Percentiles rank a stretch among this genome's conserved stretches.
Conservation (phyloP, 2,329 filamentous ascomycete genomes). For the Diaporthe australafricana region DNA sequence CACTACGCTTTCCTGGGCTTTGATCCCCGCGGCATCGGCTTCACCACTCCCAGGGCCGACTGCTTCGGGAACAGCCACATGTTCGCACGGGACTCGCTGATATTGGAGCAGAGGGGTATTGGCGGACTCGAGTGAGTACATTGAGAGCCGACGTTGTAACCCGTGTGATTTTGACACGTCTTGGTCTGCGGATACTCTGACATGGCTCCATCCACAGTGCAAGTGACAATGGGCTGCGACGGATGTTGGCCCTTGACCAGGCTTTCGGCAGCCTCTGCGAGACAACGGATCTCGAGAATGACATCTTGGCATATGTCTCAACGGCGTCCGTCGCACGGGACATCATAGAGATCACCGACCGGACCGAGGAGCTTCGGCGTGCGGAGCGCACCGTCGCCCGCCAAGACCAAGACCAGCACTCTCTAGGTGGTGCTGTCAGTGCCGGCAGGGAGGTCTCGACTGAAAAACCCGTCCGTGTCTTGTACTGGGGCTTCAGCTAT, state of each 20-base stretch:
- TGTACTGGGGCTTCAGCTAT: conserved; percentile 65
- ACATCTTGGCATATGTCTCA: conserved; percentile 49
- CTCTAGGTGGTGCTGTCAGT: neutral
- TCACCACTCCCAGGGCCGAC: conserved; percentile 51
- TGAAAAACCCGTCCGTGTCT: conserved; percentile 45
- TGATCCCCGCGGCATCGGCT: conserved; percentile 56
- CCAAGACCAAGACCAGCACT: neutral
- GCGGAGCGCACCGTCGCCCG: neutral
- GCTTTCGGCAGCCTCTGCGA: conserved; percentile 47
- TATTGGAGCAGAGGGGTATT: conserved; percentile 48
- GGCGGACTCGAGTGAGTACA: conserved; percentile 40
- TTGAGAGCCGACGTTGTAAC: too few relatives aligned
- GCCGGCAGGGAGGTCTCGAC: neutral
- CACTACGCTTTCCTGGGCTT: conserved; percentile 57
- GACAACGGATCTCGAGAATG: conserved; percentile 39
- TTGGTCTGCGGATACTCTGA: neutral
- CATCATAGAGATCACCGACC: conserved; percentile 58
- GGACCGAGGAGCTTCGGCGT: conserved; percentile 48
- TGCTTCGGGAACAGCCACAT: conserved; percentile 49
- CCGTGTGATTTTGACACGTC: neutral
- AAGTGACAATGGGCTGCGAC: conserved; percentile 40
- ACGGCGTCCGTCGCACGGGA: conserved; percentile 55
- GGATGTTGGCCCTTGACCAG: conserved; percentile 43
- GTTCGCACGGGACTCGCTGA: conserved; percentile 45
- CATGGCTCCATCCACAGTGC: conserved; percentile 16